A percentile compares a stretch with the other conserved stretches of the same genome.
phyloP scores from a whole-genome alignment of 139 green algal species.

The Auxenochlorella pyrenoidosa region DNA sequence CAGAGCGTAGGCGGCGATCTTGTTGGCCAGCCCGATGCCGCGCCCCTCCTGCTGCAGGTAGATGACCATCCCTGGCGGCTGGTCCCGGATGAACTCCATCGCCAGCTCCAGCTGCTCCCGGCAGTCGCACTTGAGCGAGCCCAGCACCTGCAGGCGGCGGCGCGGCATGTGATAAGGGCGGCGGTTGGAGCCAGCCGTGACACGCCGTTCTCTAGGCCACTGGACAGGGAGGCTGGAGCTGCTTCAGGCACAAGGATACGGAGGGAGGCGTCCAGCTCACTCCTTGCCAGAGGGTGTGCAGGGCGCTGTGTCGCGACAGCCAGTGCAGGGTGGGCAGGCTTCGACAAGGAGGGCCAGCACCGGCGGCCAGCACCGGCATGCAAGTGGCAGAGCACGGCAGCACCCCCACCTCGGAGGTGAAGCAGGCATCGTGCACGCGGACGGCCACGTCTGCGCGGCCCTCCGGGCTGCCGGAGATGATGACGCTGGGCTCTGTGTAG shows the following conservation, averaged over 20 bases:
- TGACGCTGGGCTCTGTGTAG: conserved; percentile 87
- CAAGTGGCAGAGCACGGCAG: neutral
- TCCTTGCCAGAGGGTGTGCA: no score
- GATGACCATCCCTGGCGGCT: conserved; percentile 84
- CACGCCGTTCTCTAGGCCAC: no score
- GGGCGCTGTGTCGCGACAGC: neutral
- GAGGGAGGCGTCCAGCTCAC: no score
- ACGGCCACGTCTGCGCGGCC: conserved; percentile 78
- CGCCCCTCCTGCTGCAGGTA: conserved; percentile 97
- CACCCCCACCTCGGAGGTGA: conserved; percentile 81
- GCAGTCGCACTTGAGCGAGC: conserved; percentile 96
- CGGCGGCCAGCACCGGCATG: neutral
- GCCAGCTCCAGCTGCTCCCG: conserved; percentile 90
- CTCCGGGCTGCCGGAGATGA: conserved; percentile 86
- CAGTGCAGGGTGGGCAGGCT: neutral
- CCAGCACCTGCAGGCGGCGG: conserved; percentile 69
- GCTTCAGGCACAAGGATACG: no score
- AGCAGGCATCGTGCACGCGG: conserved; percentile 96
- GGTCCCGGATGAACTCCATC: conserved; percentile 82
- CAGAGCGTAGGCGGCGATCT: conserved; percentile 95
- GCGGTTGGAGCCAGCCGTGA: no score
- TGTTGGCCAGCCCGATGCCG: conserved; percentile 96
- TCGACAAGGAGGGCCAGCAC: neutral
- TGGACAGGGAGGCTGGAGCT: no score
- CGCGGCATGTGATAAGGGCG: no score